Base-by-base conservation (phyloP, 371 early-diverging fungal genomes). In the Gilbertella persicaria region DNA sequence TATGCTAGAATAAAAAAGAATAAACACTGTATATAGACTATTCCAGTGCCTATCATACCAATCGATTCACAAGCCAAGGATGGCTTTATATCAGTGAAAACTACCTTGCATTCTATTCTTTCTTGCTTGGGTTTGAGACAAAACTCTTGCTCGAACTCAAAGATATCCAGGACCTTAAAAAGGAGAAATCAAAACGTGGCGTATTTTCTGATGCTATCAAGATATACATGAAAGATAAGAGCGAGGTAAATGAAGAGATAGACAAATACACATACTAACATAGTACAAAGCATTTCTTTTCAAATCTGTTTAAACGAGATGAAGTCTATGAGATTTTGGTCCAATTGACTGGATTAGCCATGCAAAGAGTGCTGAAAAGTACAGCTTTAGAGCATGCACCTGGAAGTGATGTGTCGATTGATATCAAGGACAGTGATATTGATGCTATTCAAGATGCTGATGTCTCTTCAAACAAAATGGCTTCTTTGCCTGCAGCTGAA, bases 81-180 rank as follows among this genome's bases (percentile, higher is more conserved):
- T 98, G 98, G 98, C 77, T 97, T 72, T 98, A 98, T 62, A 83
- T 98, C 29, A 90, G 91, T 50, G 88, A 93, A 67, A 91, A 94
- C 57, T 91, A 93, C 50, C 64, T 96, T 16, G 92, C 90, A 60
- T 98, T 97, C 63, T 96, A 98, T 70, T 92, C 97, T 14, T 96
- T 90, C 64, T 80, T 97, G 43, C 80, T 98, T 29, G 97, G 96
- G 0, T 82, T 83, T 19, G 98, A 98, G 65, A 96, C 95, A 13
- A 93, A 93, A 68, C 64, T 96, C 16, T 79, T 92, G 41, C 66
- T 98, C 17, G 92, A 94, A 67, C 75, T 98, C 33, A 94, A 94
- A 62, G 90, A 93, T 52, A 83, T 98, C 45, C 89, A 88, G 50
- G 89, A 93, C 59, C 79, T 98, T 25, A 75, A 80, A 43, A 92